These are phyloP conservation scores for Thecaphora thlaspeos DNA, from an alignment of 1,284 basidiomycete genomes.

Conservation along the genomic window DNA sequence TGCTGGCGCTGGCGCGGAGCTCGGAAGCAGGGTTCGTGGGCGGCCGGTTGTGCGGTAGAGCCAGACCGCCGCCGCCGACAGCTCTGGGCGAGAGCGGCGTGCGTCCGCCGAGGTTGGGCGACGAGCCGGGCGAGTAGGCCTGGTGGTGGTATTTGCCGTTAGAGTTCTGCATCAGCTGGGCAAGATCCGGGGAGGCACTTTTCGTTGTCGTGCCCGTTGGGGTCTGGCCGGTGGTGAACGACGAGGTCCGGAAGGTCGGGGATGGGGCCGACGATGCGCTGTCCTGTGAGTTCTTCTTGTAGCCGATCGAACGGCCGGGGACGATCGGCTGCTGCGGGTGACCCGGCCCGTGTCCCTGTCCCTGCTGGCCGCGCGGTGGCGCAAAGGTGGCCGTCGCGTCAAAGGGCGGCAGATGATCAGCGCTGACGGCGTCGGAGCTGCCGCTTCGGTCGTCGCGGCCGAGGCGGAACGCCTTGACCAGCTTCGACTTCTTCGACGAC, in stretches of 20 bases:
- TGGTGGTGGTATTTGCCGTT: slow-evolving; percentile 23
- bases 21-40: slow-evolving; percentile 1
- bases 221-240: background rate
- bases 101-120: slow-evolving; percentile 9
- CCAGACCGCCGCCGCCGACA: slow-evolving; percentile 4
- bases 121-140: slow-evolving; percentile 16
- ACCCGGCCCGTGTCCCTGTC: no score
- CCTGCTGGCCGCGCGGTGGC: no score
- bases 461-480: slow-evolving; percentile 41
- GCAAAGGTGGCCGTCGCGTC: no score
- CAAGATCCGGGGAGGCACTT: slow-evolving; percentile 6
- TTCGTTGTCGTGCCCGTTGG: slow-evolving; percentile 6
- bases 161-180: slow-evolving; percentile 14
- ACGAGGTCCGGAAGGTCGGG: background rate
- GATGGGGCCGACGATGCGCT: background rate
- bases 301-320: background rate
- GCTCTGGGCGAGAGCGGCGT: slow-evolving; percentile 13
- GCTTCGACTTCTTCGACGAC: slow-evolving; percentile 40
- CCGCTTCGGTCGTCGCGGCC: slow-evolving; percentile 4
- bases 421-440: no score
- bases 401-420: background rate
- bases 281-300: background rate
- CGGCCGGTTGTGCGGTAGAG: slow-evolving; percentile 19
- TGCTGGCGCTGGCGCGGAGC: background rate
- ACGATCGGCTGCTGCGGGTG: no score